Conservation (phyloP, 202 grass and related monocot species). For the Thinopyrum obtusiflorum region DNA sequence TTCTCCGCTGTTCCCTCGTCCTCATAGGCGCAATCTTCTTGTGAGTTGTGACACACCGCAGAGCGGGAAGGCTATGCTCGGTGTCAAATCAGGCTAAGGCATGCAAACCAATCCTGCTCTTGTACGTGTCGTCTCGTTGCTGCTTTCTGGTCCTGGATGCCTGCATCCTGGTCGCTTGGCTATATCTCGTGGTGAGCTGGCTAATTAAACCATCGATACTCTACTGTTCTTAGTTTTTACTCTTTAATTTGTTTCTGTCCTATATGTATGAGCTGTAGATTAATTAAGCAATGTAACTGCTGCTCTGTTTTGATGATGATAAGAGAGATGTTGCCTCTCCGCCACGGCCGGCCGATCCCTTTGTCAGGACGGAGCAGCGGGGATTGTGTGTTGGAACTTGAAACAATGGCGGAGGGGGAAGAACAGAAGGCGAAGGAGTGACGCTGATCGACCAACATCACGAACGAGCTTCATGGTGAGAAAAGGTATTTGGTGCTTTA, state of each 20-base stretch:
- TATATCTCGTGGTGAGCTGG: neutral
- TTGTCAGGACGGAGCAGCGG: too few relatives aligned
- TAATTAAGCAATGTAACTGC: neutral
- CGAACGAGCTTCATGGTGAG: neutral
- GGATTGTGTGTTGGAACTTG: neutral
- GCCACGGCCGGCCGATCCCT: neutral
- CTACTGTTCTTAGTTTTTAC: neutral
- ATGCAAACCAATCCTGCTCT: neutral
- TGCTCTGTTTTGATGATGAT: neutral
- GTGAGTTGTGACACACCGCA: neutral
- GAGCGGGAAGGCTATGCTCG: neutral
- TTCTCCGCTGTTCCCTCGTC: neutral
- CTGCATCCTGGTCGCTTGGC: neutral
- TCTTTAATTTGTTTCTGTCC: neutral
- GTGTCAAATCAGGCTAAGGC: constrained; percentile 12
- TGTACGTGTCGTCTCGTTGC: constrained; percentile 18
- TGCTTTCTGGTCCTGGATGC: neutral
- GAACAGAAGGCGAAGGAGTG: neutral
- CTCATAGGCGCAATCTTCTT: neutral
- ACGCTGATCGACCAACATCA: neutral
- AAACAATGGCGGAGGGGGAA: neutral
- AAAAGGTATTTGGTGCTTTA: neutral
- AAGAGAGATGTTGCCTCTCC: neutral
- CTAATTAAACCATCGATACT: neutral
- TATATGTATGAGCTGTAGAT: neutral